phyloP scores from a whole-genome alignment of 306 rosid species.

The Inga leiocalycina region DNA sequence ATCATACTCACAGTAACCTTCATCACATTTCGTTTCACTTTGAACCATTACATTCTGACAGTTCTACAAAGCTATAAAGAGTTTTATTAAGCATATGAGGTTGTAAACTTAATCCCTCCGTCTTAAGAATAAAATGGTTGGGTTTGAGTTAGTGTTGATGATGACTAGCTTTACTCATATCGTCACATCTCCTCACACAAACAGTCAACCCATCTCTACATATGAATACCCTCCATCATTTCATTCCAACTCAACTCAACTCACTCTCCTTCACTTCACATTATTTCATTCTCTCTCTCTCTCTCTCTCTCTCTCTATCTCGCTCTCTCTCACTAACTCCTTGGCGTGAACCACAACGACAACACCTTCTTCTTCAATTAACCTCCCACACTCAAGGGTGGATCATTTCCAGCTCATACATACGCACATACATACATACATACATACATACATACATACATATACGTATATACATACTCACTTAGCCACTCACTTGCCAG shows the following conservation, averaged over 20 bases:
- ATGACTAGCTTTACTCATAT: too few species aligned
- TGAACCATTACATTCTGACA: too few species aligned
- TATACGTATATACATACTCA: too few species aligned
- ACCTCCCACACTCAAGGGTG: conserved; percentile 36
- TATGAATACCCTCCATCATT: not conserved
- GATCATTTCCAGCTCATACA: not conserved
- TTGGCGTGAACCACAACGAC: conserved; percentile 38
- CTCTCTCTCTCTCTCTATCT: not conserved
- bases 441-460: too few species aligned
- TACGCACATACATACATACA: not conserved
- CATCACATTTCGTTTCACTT: too few species aligned
- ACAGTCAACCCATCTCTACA: not conserved
- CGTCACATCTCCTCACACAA: not conserved
- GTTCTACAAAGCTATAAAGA: too few species aligned
- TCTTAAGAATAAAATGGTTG: too few species aligned
- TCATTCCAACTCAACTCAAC: not conserved
- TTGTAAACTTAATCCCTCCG: too few species aligned
- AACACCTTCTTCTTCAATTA: conserved; percentile 40
- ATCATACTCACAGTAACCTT: too few species aligned
- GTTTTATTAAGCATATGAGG: too few species aligned
- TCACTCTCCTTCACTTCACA: too few species aligned
- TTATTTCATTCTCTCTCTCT: not conserved
- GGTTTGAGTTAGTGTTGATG: too few species aligned
- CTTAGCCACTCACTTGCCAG: not conserved
- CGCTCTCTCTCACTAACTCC: not conserved